A percentile compares a stretch with the other conserved stretches of the same genome.
Conservation (phyloP, 805 yeast genomes). For the Sungouiozyma ichnusensis region DNA sequence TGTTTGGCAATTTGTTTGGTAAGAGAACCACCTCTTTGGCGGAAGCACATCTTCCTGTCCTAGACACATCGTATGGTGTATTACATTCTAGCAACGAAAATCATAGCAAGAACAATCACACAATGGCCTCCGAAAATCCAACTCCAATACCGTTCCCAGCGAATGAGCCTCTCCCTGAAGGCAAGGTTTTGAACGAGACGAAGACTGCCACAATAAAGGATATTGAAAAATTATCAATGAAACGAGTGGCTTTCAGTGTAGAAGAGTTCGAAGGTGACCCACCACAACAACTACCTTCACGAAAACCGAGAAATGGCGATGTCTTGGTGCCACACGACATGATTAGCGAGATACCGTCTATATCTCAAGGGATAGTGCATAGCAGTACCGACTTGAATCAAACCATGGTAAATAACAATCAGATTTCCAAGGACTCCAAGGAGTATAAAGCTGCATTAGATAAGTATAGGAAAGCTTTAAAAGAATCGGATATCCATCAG, state of each 20-base stretch:
- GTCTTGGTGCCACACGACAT: slow-evolving; percentile 63
- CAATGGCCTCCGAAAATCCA: too few species aligned
- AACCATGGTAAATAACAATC: slow-evolving; percentile 10
- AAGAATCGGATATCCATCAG: slow-evolving; percentile 63
- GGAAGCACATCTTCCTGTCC: background rate
- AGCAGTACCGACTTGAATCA: slow-evolving; percentile 7
- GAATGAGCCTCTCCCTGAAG: too few species aligned
- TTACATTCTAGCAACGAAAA: too few species aligned
- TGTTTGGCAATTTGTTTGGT: slow-evolving; percentile 23
- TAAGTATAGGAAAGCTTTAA: slow-evolving; percentile 41
- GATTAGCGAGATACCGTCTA: slow-evolving; percentile 45
- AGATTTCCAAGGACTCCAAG: slow-evolving; percentile 21
- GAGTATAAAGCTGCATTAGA: slow-evolving; percentile 47
- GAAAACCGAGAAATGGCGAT: slow-evolving; percentile 72
- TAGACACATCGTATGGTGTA: too few species aligned
- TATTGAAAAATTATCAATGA: slow-evolving; percentile 30
- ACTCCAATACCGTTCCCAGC: background rate
- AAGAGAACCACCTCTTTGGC: background rate
- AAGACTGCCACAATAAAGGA: background rate
- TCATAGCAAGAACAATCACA: background rate
- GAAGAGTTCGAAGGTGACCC: slow-evolving; percentile 70
- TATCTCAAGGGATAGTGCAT: slow-evolving; percentile 56
- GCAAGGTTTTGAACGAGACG: too few species aligned
- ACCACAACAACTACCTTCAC: slow-evolving; percentile 86
- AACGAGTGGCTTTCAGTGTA: slow-evolving; percentile 66